A percentile compares a stretch with the other conserved stretches of the same genome.
Evolutionary conservation across 306 rosid genomes (phyloP).

Genomic region (Argentina anserina): DNA sequence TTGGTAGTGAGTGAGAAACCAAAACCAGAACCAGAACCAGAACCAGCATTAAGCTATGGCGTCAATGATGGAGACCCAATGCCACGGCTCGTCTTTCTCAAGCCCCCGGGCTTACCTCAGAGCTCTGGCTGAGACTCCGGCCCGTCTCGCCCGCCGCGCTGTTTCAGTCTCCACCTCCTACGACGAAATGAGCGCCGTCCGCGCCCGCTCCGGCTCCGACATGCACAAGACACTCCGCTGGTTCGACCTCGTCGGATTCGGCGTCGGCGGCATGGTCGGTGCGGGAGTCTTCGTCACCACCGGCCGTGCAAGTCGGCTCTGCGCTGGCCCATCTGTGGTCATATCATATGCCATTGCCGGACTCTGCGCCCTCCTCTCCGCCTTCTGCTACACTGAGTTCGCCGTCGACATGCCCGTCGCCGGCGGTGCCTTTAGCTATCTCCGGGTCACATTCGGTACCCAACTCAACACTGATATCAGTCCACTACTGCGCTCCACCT

Average conservation of each 20-base stretch:
- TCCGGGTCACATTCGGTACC: slow-evolving; percentile 92
- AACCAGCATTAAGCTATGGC: no score
- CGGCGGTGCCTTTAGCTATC: slow-evolving; percentile 97
- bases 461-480: no score
- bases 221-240: slow-evolving; percentile 77
- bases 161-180: slow-evolving; percentile 63
- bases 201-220: slow-evolving; percentile 58
- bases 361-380: slow-evolving; percentile 83
- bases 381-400: slow-evolving; percentile 95
- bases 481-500: no score
- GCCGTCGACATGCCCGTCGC: slow-evolving; percentile 97
- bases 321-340: slow-evolving; percentile 73
- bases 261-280: slow-evolving; percentile 94
- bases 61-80: slow-evolving; percentile 26
- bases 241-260: slow-evolving; percentile 69
- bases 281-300: slow-evolving; percentile 89
- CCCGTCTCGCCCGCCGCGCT: slow-evolving; percentile 70
- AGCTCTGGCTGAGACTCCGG: slow-evolving; percentile 57
- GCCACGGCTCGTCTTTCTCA: slow-evolving; percentile 56
- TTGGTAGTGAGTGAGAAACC: no score
- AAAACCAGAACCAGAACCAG: no score
- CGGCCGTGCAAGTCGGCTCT: slow-evolving; percentile 50
- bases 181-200: slow-evolving; percentile 56
- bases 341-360: slow-evolving; percentile 96
- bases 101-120: slow-evolving; percentile 53